These are phyloP conservation scores for Anacardium occidentale DNA, from an alignment of 345 rosid genomes.

Conservation along the genomic window DNA sequence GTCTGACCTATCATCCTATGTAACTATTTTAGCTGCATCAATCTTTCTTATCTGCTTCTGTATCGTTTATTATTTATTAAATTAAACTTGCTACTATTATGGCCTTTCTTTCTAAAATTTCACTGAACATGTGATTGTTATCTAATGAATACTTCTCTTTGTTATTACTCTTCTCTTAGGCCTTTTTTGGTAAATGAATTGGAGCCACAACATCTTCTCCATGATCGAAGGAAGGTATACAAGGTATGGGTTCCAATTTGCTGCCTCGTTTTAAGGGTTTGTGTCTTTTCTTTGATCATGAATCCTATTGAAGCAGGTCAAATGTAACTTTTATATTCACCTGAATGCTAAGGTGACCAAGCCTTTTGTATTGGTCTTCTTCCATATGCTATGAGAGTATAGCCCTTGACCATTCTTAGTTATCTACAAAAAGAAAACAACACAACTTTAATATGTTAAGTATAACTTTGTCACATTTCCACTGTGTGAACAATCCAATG, in stretches of 20 bases:
- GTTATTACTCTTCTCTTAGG: constrained; percentile 42
- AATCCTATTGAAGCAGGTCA: constrained; percentile 12
- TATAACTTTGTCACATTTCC: constrained; percentile 5
- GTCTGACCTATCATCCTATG: background rate
- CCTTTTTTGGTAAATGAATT: constrained; percentile 92
- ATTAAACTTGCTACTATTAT: constrained; percentile 2
- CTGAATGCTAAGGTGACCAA: too few species aligned
- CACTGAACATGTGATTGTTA: background rate
- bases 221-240: constrained; percentile 95
- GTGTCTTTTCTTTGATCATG: constrained; percentile 10
- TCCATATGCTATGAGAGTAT: constrained; percentile 94
- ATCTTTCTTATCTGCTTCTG: background rate
- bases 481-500: constrained; percentile 12
- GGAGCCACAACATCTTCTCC: constrained; percentile 92
- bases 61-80: background rate
- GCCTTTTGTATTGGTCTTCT: constrained; percentile 30
- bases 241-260: constrained; percentile 58
- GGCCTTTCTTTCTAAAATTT: background rate
- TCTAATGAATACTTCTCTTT: background rate
- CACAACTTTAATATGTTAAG: constrained; percentile 9
- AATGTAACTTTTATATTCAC: background rate
- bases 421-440: background rate
- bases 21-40: background rate
- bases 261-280: background rate
- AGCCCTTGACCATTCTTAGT: background rate